These are phyloP conservation scores for Starmerella bombicola DNA, from an alignment of 805 yeast species.

Conservation along the genomic window DNA sequence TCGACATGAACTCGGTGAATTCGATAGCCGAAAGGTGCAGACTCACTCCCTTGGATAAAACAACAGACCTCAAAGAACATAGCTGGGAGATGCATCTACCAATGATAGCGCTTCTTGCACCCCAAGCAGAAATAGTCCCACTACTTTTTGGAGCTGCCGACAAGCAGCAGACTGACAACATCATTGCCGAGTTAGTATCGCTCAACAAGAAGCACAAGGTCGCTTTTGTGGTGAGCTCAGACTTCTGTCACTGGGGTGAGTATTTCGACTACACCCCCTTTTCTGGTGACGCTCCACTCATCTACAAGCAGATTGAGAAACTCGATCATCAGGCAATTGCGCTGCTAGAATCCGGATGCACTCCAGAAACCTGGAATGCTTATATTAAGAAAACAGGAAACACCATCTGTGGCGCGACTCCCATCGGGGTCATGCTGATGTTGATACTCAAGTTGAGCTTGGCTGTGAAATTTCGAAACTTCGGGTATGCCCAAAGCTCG, in stretches of 20 bases:
- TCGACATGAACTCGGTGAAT: conserved; percentile 39
- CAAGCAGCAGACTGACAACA: conserved; percentile 29
- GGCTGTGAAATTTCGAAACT: conserved; percentile 46
- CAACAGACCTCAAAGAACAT: conserved; percentile 73
- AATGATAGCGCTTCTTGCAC: conserved; percentile 34
- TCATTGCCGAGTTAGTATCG: conserved; percentile 41
- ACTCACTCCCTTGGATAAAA: conserved; percentile 26
- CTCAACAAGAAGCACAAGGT: conserved; percentile 43
- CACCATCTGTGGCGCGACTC: conserved; percentile 88
- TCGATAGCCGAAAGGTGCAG: conserved; percentile 2
- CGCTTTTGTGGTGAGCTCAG: conserved; percentile 73
- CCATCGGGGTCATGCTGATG: conserved; percentile 52
- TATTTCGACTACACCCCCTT: conserved; percentile 40
- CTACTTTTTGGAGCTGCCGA: conserved; percentile 61
- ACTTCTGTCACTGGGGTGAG: conserved; percentile 91
- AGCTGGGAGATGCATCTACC: conserved; percentile 93
- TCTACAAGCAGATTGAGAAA: conserved; percentile 58
- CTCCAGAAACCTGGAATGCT: conserved; percentile 42
- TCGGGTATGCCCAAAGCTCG: conserved; percentile 69
- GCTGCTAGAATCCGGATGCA: conserved; percentile 43
- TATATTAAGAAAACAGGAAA: conserved; percentile 65
- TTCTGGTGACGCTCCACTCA: conserved; percentile 30
- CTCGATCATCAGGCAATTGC: conserved; percentile 65
- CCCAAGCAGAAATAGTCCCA: conserved; percentile 49
- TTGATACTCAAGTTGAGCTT: conserved; percentile 35